Conservation (phyloP, 2,329 filamentous ascomycete genomes). For the Sporothrix dimorphospora region DNA sequence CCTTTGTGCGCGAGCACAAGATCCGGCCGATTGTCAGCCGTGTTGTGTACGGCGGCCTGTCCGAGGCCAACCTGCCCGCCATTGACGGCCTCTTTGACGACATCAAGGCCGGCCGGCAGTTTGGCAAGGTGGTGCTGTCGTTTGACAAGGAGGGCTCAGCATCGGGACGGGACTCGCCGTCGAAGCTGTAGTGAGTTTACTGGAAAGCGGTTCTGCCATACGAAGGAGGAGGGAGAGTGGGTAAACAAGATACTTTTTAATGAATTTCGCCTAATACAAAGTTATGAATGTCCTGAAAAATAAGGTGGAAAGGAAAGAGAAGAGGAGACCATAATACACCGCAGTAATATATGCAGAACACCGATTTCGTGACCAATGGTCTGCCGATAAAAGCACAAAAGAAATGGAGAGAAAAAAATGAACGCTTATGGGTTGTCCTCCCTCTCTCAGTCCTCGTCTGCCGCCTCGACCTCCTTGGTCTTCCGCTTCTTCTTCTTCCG, state of each 20-base stretch:
- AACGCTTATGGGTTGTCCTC: neutral
- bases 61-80: constrained; percentile 71
- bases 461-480: constrained; percentile 23
- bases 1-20: constrained; percentile 69
- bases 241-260: constrained; percentile 1
- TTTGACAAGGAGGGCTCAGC: constrained; percentile 47
- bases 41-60: constrained; percentile 61
- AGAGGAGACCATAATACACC: constrained; percentile 15
- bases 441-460: neutral
- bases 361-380: neutral
- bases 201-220: too few relatives aligned
- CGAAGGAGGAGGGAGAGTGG: neutral
- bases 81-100: constrained; percentile 84
- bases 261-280: neutral
- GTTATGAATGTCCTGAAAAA: neutral
- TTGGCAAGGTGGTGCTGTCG: constrained; percentile 88
- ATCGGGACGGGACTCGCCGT: constrained; percentile 30
- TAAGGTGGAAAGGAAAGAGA: neutral
- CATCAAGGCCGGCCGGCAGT: constrained; percentile 83
- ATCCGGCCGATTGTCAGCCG: constrained; percentile 79
- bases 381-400: neutral
- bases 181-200: constrained; percentile 47
- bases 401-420: neutral
- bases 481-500: constrained; percentile 57
- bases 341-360: neutral